These are phyloP conservation scores for Centrapalus pauciflorus DNA, from an alignment of 129 eudicot species.

Conservation along the genomic window DNA sequence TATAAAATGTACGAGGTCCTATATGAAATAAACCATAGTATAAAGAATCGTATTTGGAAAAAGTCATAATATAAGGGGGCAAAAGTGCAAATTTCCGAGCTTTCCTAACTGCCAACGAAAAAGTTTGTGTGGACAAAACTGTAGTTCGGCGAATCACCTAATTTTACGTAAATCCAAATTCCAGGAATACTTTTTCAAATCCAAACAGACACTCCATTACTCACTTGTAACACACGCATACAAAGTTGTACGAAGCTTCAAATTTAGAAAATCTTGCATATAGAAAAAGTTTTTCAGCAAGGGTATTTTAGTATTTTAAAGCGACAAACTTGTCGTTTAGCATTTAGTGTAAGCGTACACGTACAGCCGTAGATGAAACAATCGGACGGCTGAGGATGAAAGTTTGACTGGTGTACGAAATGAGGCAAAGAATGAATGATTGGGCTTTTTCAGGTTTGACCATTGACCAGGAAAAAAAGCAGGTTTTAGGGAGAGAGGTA, in stretches of 20 bases:
- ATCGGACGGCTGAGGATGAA: conserved; percentile 12
- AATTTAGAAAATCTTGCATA: neutral
- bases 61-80: neutral
- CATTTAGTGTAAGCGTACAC: conserved; percentile 4
- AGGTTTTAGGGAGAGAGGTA: conserved; percentile 11
- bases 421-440: conserved; percentile 37
- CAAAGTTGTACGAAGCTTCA: neutral
- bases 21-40: neutral
- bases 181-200: neutral
- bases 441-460: conserved; percentile 38
- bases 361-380: conserved; percentile 14
- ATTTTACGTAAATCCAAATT: conserved; percentile 6
- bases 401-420: conserved; percentile 39
- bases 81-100: neutral
- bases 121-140: conserved; percentile 21
- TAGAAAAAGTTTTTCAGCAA: neutral
- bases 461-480: conserved; percentile 34
- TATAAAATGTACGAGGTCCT: too few relatives aligned
- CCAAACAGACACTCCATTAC: neutral
- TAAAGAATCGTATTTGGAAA: neutral
- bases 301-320: neutral
- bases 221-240: conserved; percentile 5
- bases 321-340: conserved; percentile 23
- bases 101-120: conserved; percentile 29
- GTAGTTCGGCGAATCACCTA: conserved; percentile 21